Evolutionary conservation across 768 basidiomycete species (phyloP).

Genomic region (Leccinellum rugosiceps): DNA sequence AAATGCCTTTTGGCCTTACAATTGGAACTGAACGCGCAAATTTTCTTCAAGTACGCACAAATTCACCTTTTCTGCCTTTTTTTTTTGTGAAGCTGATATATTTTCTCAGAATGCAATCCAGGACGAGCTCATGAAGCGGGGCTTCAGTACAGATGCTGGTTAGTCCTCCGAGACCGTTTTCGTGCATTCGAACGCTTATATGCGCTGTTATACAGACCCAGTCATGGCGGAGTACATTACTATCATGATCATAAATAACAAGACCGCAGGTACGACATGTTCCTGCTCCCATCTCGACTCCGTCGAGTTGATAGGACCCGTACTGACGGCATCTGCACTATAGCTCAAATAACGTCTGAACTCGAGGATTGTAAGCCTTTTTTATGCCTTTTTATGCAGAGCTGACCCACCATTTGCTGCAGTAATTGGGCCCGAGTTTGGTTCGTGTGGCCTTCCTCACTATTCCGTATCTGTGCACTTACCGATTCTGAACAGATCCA

Average conservation of each 20-base stretch:
- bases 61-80: no score
- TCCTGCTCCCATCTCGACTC: not conserved
- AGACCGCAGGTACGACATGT: slow-evolving; percentile 58
- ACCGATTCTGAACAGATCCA: slow-evolving; percentile 50
- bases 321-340: slow-evolving; percentile 7
- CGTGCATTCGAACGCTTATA: slow-evolving; percentile 13
- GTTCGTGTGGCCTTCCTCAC: slow-evolving; percentile 37
- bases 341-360: slow-evolving; percentile 86
- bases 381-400: not conserved
- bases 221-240: slow-evolving; percentile 95
- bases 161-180: slow-evolving; percentile 19
- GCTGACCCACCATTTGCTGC: slow-evolving; percentile 11
- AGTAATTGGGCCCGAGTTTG: slow-evolving; percentile 82
- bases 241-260: slow-evolving; percentile 94
- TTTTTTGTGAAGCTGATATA: no score
- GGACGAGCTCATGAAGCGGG: slow-evolving; percentile 73
- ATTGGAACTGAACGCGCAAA: slow-evolving; percentile 77
- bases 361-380: slow-evolving; percentile 67
- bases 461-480: not conserved
- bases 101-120: slow-evolving; percentile 66
- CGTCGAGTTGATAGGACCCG: not conserved
- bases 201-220: slow-evolving; percentile 47
- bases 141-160: slow-evolving; percentile 77
- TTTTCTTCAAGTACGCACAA: slow-evolving; percentile 56
- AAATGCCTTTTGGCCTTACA: slow-evolving; percentile 72